Conservation (phyloP, 768 basidiomycete species). For the Leccinum rimulosum region DNA sequence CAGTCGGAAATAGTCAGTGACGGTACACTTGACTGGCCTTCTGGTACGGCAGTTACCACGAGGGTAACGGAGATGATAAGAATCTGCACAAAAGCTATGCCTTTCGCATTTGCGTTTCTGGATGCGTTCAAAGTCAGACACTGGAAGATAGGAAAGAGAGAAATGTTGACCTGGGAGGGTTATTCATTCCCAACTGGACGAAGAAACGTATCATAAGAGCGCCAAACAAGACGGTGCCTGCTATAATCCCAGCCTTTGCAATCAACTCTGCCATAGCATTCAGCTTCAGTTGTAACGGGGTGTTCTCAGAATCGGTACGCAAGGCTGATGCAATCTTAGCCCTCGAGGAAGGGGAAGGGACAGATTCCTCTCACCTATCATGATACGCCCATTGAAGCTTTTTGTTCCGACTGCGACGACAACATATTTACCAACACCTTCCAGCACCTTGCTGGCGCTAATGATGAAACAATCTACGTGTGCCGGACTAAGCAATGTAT, state of each 20-base stretch:
- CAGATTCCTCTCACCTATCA: constrained; percentile 73
- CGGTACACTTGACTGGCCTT: constrained; percentile 43
- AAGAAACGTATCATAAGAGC: constrained; percentile 94
- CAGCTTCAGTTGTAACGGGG: constrained; percentile 91
- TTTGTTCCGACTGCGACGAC: constrained; percentile 89
- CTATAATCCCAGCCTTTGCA: constrained; percentile 82
- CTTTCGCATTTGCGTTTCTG: constrained; percentile 77
- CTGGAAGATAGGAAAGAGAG: not conserved
- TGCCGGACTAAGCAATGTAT: constrained; percentile 16
- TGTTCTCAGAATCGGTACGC: constrained; percentile 81
- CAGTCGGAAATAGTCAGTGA: not conserved
- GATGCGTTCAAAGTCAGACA: constrained; percentile 8
- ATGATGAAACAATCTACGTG: constrained; percentile 92
- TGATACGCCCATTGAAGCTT: constrained; percentile 94
- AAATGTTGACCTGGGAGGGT: constrained; percentile 51
- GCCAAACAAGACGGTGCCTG: constrained; percentile 77
- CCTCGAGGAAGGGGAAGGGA: not conserved
- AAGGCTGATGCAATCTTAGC: constrained; percentile 52
- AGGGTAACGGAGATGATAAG: constrained; percentile 93
- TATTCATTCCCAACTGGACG: constrained; percentile 69
- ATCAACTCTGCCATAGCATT: constrained; percentile 94
- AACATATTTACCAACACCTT: constrained; percentile 92
- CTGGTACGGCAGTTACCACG: constrained; percentile 86
- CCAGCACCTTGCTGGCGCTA: constrained; percentile 88
- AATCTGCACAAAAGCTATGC: constrained; percentile 87